Percentiles rank a stretch among this genome's conserved stretches.
Conservation (phyloP, 2,329 filamentous ascomycete genomes). For the Cytospora paraplurivora region DNA sequence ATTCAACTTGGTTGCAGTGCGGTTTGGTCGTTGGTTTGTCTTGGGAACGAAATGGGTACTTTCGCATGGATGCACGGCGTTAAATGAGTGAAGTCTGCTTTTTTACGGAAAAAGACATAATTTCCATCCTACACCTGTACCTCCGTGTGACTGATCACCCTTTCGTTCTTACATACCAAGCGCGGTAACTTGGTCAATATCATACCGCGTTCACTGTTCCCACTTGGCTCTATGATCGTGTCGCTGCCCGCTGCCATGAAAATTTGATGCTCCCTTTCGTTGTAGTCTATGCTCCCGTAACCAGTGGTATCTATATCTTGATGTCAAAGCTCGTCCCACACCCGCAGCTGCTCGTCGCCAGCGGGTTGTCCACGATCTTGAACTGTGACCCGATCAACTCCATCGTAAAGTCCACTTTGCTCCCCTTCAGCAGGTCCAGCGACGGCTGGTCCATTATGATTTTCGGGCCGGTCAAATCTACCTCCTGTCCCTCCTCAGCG, state of each 20-base stretch:
- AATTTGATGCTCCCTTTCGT: slow-evolving; percentile 16
- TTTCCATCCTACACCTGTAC: slow-evolving; percentile 25
- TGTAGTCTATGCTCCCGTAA: background rate
- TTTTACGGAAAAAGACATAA: slow-evolving; percentile 27
- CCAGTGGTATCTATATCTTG: slow-evolving; percentile 53
- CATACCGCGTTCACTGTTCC: slow-evolving; percentile 19
- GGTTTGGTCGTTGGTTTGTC: slow-evolving; percentile 36
- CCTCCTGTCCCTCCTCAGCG: slow-evolving; percentile 45
- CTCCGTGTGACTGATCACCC: slow-evolving; percentile 26
- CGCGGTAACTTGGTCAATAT: slow-evolving; percentile 21
- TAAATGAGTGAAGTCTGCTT: slow-evolving; percentile 34
- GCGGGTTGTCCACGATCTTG: slow-evolving; percentile 92
- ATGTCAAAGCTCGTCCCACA: slow-evolving; percentile 98
- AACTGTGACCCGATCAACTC: slow-evolving; percentile 90
- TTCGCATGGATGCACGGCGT: slow-evolving; percentile 41
- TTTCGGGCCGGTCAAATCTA: slow-evolving; percentile 57
- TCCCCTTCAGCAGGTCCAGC: slow-evolving; percentile 85
- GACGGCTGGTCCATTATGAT: slow-evolving; percentile 88
- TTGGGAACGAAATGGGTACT: slow-evolving; percentile 31
- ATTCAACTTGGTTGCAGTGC: slow-evolving; percentile 20
- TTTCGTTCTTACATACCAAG: slow-evolving; percentile 19
- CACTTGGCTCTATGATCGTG: slow-evolving; percentile 14
- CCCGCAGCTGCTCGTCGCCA: slow-evolving; percentile 90
- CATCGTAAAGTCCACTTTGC: slow-evolving; percentile 94
- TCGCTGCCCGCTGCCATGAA: slow-evolving; percentile 11